Conservation (phyloP, 2,329 filamentous ascomycete species). For the Aspergillus thermomutatus region DNA sequence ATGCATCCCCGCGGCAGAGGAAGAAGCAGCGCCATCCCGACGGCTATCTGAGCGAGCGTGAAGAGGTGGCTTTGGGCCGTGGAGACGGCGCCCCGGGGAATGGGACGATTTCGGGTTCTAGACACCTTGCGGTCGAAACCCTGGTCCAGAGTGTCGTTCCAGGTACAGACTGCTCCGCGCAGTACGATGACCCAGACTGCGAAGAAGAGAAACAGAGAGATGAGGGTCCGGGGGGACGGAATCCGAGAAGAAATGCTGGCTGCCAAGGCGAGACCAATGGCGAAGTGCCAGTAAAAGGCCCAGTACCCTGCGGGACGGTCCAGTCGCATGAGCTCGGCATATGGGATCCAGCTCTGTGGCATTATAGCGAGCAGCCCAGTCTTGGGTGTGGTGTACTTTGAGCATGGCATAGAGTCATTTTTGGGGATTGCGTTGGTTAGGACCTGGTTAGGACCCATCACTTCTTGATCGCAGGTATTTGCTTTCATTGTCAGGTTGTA, state of each 20-base stretch:
- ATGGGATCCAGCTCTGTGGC: conserved; percentile 5
- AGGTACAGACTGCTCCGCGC: conserved; percentile 82
- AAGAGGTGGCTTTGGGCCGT: conserved; percentile 70
- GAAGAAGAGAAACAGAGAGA: conserved; percentile 58
- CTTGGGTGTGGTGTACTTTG: background rate
- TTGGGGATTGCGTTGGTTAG: background rate
- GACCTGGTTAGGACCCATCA: background rate
- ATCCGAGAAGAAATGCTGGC: conserved; percentile 54
- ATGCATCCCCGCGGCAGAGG: background rate
- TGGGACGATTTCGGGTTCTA: conserved; percentile 72
- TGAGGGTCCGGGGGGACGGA: conserved; percentile 53
- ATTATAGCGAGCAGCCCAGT: background rate
- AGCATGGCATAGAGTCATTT: background rate
- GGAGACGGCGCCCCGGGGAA: conserved; percentile 73
- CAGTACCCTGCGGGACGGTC: conserved; percentile 79
- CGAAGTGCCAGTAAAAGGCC: conserved; percentile 81
- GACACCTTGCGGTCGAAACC: conserved; percentile 78
- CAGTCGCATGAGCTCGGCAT: conserved; percentile 55
- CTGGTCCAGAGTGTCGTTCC: conserved; percentile 88
- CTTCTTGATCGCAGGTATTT: too few relatives aligned
- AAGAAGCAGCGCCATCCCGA: background rate
- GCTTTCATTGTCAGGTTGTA: too few relatives aligned
- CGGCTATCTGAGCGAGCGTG: conserved; percentile 60
- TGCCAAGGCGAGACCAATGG: conserved; percentile 79
- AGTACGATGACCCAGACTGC: conserved; percentile 75